Base-by-base conservation (phyloP, 1,284 basidiomycete genomes). In the Lignosus rhinocerotis region DNA sequence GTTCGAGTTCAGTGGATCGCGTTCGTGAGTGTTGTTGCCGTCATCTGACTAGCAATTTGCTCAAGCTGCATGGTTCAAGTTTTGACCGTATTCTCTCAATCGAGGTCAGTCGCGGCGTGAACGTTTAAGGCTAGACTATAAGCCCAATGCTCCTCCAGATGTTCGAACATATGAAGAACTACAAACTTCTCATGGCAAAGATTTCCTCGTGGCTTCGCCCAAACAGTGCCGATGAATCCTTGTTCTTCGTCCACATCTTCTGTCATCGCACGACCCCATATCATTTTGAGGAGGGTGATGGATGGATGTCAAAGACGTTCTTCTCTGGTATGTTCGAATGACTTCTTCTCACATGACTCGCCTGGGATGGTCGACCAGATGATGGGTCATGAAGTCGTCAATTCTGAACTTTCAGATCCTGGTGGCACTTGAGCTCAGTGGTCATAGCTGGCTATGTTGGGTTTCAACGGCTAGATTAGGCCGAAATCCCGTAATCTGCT, bases 151-250 rank as follows among this genome's bases (percentile, higher is more conserved):
- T 1, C 16, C 30, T 8, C 11, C 57, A 85, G 81, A 92, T 92
- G 89, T 89, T 92, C 62, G 90, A 92, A 66, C 90, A 92, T 69
- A 90, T 90, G 88, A 90, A 88, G 75, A 88, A 89, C 67, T 92
- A 92, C 73, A 76, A 88, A 53, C 67, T 73, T 6, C 81, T 92
- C 19, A 79, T 92, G 62, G 72, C 75, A 41, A 92, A 91, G 67
- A 73, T 92, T 25, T 81, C 87, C 0, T 82, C 80, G 9, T 93
- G 90, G 90, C 77, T 93, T 19, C 78, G 81, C 41, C 79, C 82
- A 2, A 71, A 73, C 10, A 64, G 68, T 16, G 63, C 70, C 3
- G 69, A 73, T 3, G 75, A 80, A 21, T 76, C 84, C 0, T 72
- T 87, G 0, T 74, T 92, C 30, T 92, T 92, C 71, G 80, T 90